Evolutionary conservation across 805 yeast genomes (phyloP).

Genomic region (Phaffomyces opuntiae): DNA sequence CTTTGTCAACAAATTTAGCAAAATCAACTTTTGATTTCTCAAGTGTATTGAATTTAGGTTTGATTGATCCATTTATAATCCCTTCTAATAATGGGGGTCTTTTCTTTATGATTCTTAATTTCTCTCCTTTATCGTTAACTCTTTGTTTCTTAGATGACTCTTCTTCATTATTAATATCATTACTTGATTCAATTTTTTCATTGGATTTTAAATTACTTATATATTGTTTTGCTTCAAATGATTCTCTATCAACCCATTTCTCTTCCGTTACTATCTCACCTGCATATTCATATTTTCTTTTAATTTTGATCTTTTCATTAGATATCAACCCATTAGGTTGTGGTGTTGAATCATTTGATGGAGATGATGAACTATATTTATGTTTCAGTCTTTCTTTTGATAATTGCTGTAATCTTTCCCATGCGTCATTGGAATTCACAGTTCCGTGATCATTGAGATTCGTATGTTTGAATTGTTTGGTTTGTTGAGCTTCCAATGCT

Average conservation of each 20-base stretch:
- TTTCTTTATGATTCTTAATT: conserved; percentile 52
- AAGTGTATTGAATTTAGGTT: conserved; percentile 79
- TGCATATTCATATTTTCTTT: conserved; percentile 79
- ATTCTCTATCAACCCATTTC: conserved; percentile 64
- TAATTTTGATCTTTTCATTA: conserved; percentile 56
- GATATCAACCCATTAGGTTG: conserved; percentile 7
- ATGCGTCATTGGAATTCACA: conserved; percentile 44
- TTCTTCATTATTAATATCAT: conserved; percentile 5
- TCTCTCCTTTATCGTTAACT: conserved; percentile 24
- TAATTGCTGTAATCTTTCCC: conserved; percentile 43
- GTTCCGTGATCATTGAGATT: conserved; percentile 17
- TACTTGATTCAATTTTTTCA: conserved; percentile 16
- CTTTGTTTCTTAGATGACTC: conserved; percentile 5
- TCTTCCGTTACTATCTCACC: conserved; percentile 76
- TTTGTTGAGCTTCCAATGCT: conserved; percentile 32
- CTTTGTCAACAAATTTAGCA: conserved; percentile 87
- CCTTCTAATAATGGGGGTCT: conserved; percentile 73
- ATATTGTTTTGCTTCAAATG: conserved; percentile 86
- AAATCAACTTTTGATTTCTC: conserved; percentile 93
- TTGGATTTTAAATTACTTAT: conserved; percentile 45
- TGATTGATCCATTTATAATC: conserved; percentile 60
- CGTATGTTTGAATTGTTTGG: conserved; percentile 16
- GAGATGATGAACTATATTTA: conserved; percentile 14
- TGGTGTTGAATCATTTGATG: conserved; percentile 7
- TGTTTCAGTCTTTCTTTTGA: conserved; percentile 23